A percentile compares a stretch with the other conserved stretches of the same genome.
Conservation (phyloP, 768 basidiomycete species). For the Daedalea quercina region DNA sequence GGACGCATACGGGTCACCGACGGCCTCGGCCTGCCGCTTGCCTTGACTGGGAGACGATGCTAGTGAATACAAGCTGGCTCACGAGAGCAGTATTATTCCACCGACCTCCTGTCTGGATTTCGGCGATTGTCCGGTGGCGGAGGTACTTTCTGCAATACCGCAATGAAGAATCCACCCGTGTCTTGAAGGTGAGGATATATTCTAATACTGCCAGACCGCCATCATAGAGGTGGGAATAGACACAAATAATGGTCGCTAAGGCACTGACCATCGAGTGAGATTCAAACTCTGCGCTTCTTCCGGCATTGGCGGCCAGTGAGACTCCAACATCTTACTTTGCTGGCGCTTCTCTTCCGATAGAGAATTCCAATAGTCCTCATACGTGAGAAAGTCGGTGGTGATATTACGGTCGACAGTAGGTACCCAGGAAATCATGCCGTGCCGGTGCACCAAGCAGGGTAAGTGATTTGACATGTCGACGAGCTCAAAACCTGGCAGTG, state of each 20-base stretch:
- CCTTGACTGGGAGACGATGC: constrained; percentile 21
- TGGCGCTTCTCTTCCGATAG: constrained; percentile 38
- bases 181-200: constrained; percentile 95
- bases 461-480: constrained; percentile 71
- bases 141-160: constrained; percentile 60
- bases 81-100: neutral
- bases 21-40: constrained; percentile 45
- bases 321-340: constrained; percentile 57
- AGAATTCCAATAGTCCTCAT: constrained; percentile 50
- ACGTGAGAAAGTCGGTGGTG: constrained; percentile 47
- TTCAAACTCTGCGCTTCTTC: constrained; percentile 50
- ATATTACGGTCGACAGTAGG: constrained; percentile 57
- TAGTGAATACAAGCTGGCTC: neutral
- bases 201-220: constrained; percentile 50
- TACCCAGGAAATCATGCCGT: constrained; percentile 75
- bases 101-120: constrained; percentile 7
- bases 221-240: neutral
- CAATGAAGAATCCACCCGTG: constrained; percentile 97
- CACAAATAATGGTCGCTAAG: neutral
- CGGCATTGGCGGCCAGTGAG: constrained; percentile 75
- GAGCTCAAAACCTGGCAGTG: constrained; percentile 57
- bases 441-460: constrained; percentile 64
- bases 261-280: constrained; percentile 65
- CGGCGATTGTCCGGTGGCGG: constrained; percentile 1
- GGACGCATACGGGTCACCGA: constrained; percentile 31